Evolutionary conservation across 1,284 basidiomycete genomes (phyloP).

Genomic region (Moniliella sp.): DNA sequence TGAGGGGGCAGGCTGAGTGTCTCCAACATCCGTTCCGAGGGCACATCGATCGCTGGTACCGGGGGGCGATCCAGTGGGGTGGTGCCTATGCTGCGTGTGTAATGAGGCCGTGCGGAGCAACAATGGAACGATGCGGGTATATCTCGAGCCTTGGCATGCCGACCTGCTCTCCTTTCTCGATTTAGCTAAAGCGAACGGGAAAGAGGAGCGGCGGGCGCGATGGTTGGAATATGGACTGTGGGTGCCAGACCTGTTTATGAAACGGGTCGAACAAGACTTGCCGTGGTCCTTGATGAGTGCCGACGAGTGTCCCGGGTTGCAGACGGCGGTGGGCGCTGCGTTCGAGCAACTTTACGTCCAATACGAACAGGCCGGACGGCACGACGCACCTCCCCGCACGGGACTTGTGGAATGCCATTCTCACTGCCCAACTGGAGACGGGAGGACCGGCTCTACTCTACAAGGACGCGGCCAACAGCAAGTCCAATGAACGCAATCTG

Average conservation of each 20-base stretch:
- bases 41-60: constrained; percentile 65
- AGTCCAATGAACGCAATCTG: constrained; percentile 76
- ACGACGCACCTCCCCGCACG: constrained; percentile 76
- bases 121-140: constrained; percentile 94
- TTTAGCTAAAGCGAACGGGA: constrained; percentile 93
- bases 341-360: constrained; percentile 71
- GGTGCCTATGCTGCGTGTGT: constrained; percentile 93
- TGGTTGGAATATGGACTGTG: constrained; percentile 96
- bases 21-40: constrained; percentile 88
- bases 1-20: too few relatives aligned
- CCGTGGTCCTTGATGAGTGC: constrained; percentile 96
- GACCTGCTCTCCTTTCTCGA: constrained; percentile 95
- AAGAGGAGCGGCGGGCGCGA: constrained; percentile 86
- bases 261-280: constrained; percentile 41
- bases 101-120: constrained; percentile 99
- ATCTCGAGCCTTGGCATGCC: constrained; percentile 90
- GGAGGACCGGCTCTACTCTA: constrained; percentile 95
- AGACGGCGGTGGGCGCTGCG: constrained; percentile 72
- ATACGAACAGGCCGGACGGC: constrained; percentile 78
- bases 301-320: constrained; percentile 72
- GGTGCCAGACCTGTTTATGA: constrained; percentile 75
- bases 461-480: constrained; percentile 44
- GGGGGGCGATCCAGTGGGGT: constrained; percentile 97
- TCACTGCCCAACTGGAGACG: constrained; percentile 92
- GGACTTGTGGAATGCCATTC: constrained; percentile 92